Percentiles rank a stretch among this genome's conserved stretches.
Evolutionary conservation across 108 stramenopile species (phyloP).

Genomic region (Cylindrotheca closterium): DNA sequence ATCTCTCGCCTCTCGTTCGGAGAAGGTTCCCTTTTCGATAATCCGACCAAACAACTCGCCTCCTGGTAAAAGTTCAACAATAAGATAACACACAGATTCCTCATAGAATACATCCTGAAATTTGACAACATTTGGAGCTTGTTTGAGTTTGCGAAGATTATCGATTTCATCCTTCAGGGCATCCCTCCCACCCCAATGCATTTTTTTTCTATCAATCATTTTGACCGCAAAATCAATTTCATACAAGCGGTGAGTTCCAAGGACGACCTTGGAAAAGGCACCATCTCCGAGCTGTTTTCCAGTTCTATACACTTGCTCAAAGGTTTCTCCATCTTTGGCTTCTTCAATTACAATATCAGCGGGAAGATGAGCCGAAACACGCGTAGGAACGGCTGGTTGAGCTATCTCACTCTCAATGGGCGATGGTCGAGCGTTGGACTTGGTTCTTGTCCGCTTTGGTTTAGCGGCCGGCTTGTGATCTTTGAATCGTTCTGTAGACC

Average conservation of each 20-base stretch:
- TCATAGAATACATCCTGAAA: conserved; percentile 81
- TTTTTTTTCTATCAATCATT: conserved; percentile 38
- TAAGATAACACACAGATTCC: conserved; percentile 51
- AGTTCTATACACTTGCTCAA: neutral
- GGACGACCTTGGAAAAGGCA: conserved; percentile 77
- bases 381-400: neutral
- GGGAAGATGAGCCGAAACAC: neutral
- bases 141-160: conserved; percentile 34
- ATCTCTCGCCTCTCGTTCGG: conserved; percentile 84
- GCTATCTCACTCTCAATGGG: neutral
- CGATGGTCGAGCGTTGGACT: neutral
- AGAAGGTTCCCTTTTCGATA: conserved; percentile 64
- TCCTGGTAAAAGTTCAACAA: conserved; percentile 85
- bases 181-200: conserved; percentile 45
- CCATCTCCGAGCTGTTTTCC: conserved; percentile 70
- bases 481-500: neutral
- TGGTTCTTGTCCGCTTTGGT: neutral
- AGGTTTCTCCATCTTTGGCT: neutral
- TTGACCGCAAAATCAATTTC: conserved; percentile 35
- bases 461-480: neutral
- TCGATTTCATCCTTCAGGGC: conserved; percentile 60
- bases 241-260: conserved; percentile 37
- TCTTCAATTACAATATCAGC: neutral
- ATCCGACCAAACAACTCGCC: conserved; percentile 94
- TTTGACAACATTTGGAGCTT: conserved; percentile 63